Conservation (phyloP, 331 rosid species). For the Phaseolus coccineus region DNA sequence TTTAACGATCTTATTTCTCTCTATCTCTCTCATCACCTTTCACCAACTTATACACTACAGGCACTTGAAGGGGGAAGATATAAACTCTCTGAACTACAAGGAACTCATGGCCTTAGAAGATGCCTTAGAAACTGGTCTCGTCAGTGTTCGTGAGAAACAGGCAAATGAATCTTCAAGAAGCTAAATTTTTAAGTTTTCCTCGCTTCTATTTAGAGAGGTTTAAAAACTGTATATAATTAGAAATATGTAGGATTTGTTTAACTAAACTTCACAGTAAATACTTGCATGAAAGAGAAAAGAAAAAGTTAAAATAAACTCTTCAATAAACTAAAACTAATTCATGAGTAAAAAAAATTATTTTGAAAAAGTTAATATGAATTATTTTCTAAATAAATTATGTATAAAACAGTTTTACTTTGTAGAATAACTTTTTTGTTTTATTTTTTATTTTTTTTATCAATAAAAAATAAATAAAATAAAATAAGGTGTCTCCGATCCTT, state of each 20-base stretch:
- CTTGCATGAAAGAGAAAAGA: too few relatives aligned
- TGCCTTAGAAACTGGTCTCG: conserved; percentile 71
- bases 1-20: background rate
- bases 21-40: conserved; percentile 2
- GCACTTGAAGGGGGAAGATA: conserved; percentile 88
- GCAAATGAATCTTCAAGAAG: conserved; percentile 36
- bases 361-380: too few relatives aligned
- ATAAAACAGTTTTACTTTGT: too few relatives aligned
- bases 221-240: too few relatives aligned
- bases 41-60: conserved; percentile 45
- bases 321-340: too few relatives aligned
- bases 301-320: too few relatives aligned
- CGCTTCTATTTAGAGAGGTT: background rate
- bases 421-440: background rate
- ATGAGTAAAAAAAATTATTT: too few relatives aligned
- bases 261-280: background rate
- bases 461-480: too few relatives aligned
- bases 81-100: conserved; percentile 64
- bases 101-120: conserved; percentile 72
- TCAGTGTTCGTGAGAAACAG: conserved; percentile 60
- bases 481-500: too few relatives aligned
- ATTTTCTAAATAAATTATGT: too few relatives aligned
- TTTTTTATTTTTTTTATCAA: too few relatives aligned
- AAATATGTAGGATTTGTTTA: background rate
- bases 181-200: background rate